Evolutionary conservation across 805 yeast species (phyloP).

Genomic region (Candida xyloterini): DNA sequence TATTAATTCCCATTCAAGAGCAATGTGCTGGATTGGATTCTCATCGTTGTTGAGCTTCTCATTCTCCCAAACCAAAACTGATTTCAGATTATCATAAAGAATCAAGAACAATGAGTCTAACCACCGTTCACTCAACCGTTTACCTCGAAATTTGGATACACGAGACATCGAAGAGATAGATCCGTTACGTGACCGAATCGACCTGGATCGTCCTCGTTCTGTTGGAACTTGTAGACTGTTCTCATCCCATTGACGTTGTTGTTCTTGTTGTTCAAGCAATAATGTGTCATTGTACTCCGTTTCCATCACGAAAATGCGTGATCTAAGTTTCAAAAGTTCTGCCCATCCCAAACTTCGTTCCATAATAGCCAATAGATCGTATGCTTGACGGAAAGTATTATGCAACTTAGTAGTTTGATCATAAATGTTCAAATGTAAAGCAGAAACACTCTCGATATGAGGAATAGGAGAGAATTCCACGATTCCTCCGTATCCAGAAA

Average conservation of each 20-base stretch:
- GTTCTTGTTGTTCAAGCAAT: constrained; percentile 18
- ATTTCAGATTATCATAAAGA: constrained; percentile 67
- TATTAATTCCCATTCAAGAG: constrained; percentile 71
- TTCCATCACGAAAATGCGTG: constrained; percentile 78
- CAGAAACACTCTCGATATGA: constrained; percentile 44
- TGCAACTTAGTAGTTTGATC: constrained; percentile 46
- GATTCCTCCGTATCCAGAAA: constrained; percentile 34
- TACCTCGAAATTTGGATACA: constrained; percentile 33
- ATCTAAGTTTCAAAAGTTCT: constrained; percentile 58
- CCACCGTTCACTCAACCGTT: constrained; percentile 72
- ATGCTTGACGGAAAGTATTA: constrained; percentile 58
- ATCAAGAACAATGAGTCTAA: constrained; percentile 64
- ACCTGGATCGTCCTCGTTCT: constrained; percentile 18
- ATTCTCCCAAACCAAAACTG: constrained; percentile 62
- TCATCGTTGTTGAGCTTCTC: constrained; percentile 26
- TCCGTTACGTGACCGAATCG: constrained; percentile 20
- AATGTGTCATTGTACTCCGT: constrained; percentile 48
- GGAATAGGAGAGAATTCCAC: constrained; percentile 31
- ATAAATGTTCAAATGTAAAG: constrained; percentile 44
- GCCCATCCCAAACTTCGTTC: constrained; percentile 82
- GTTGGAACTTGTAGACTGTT: constrained; percentile 5
- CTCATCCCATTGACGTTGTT: constrained; percentile 9
- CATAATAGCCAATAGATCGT: constrained; percentile 67
- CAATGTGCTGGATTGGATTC: constrained; percentile 45
- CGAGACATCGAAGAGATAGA: constrained; percentile 23